Evolutionary conservation across 164 flowering plant genomes (phyloP).

Genomic region (Chimonanthus praecox): DNA sequence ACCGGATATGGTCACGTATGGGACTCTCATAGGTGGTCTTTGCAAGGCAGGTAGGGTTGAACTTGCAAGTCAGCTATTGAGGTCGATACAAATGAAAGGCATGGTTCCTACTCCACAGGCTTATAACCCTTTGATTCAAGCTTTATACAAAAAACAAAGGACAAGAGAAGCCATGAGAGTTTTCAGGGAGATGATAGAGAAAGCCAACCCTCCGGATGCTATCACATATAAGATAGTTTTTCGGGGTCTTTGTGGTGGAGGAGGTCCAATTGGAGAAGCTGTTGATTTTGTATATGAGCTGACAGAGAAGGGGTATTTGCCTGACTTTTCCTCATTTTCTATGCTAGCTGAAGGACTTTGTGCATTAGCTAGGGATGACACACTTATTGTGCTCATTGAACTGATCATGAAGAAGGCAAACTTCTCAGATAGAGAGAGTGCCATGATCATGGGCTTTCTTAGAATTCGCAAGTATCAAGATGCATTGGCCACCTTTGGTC

Average conservation of each 20-base stretch:
- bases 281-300: conserved; percentile 68
- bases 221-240: conserved; percentile 66
- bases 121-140: conserved; percentile 75
- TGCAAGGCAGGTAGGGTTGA: conserved; percentile 71
- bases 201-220: conserved; percentile 68
- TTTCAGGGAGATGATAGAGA: conserved; percentile 77
- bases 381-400: conserved; percentile 48
- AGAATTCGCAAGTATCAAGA: conserved; percentile 62
- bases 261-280: conserved; percentile 82
- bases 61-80: conserved; percentile 55
- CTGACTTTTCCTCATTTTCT: conserved; percentile 60
- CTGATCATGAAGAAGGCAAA: conserved; percentile 54
- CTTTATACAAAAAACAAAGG: conserved; percentile 48
- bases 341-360: conserved; percentile 83
- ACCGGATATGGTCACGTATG: conserved; percentile 77
- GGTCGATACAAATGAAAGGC: conserved; percentile 65
- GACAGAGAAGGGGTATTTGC: conserved; percentile 62
- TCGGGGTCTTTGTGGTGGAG: conserved; percentile 76
- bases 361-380: conserved; percentile 71
- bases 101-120: conserved; percentile 58
- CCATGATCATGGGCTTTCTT: conserved; percentile 63
- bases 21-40: conserved; percentile 65
- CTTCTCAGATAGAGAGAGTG: conserved; percentile 43
- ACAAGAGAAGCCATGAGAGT: conserved; percentile 65
- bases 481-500: conserved; percentile 65